Evolutionary conservation across 805 yeast species (phyloP), one percentile per base, ranked within the genome.

Genomic region (Kockiozyma suomiensis): DNA sequence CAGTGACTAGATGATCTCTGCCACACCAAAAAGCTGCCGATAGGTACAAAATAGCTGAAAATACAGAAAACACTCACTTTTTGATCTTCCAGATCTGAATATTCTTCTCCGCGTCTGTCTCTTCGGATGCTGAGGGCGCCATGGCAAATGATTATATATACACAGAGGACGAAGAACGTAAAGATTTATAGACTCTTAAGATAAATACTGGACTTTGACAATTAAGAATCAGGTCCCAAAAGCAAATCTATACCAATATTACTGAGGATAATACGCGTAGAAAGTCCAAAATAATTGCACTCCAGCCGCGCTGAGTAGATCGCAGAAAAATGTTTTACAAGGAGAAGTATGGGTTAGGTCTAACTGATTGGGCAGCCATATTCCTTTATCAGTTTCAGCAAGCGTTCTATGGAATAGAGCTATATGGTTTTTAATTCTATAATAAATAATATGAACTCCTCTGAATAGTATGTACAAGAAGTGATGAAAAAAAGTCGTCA

Each of bases 41-140:
- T 10, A 38, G 13, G 15, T 23, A 25, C n/a, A 37, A 25, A 30
- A 35, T 19, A 7, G 33, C 46, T 41, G 26, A 28, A n/a, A n/a
- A 33, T 28, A 7, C 23, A 50, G 19, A 37, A 33, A 48, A 13
- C 12, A 48, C 65, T 41, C 50, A 58, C 79, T 94, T 94, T 82
- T 92, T 93, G 82, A 94, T 86, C 85, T 94, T 94, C 99, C 99
- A 94, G 81, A 94, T 92, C 80, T 94, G 97, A 74, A 94, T 93
- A 79, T 92, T 93, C 79, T 89, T 91, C 74, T 94, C 99, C 54
- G 96, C 94, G 68, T 90, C 96, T 62, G 85, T 80, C 69, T 85
- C 81, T 38, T 61, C 62, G 47, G 59, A 58, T 48, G 68, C 66
- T 15, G 50, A 23, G 47, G 76, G 74, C 48, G 76, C 76, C 78